phyloP scores from a whole-genome alignment of 345 rosid genomes.

The Sisymbrium irio region DNA sequence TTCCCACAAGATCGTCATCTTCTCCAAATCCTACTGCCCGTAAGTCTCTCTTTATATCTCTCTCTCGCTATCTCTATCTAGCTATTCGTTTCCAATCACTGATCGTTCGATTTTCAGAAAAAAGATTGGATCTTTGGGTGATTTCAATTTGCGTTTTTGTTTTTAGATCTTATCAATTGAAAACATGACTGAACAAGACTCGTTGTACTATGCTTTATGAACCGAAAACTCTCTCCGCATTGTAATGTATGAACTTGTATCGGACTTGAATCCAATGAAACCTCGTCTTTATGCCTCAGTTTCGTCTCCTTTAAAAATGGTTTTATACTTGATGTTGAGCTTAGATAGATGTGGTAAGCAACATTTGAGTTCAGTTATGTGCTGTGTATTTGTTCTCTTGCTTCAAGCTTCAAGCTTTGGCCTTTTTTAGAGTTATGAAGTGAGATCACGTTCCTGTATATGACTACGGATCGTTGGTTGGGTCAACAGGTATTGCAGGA shows the following conservation, averaged over 20 bases:
- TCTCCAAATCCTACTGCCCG: constrained; percentile 99
- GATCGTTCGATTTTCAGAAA: background rate
- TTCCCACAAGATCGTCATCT: constrained; percentile 85
- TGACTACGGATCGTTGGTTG: background rate
- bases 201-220: background rate
- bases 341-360: background rate
- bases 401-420: background rate
- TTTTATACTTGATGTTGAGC: background rate
- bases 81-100: background rate
- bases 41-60: constrained; percentile 36
- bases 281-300: background rate
- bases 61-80: background rate
- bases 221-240: background rate
- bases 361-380: background rate
- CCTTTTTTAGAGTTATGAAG: background rate
- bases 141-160: background rate
- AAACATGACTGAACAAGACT: background rate
- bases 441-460: background rate
- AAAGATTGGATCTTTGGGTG: constrained; percentile 9
- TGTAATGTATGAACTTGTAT: background rate
- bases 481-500: constrained; percentile 66
- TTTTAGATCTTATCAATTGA: constrained; percentile 3
- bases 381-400: constrained; percentile 10
- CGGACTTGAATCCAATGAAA: background rate
- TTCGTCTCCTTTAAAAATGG: background rate